Percentiles rank a stretch among this genome's conserved stretches.
Conservation (phyloP, 768 basidiomycete species). For the Leucosporidium yakuticum region DNA sequence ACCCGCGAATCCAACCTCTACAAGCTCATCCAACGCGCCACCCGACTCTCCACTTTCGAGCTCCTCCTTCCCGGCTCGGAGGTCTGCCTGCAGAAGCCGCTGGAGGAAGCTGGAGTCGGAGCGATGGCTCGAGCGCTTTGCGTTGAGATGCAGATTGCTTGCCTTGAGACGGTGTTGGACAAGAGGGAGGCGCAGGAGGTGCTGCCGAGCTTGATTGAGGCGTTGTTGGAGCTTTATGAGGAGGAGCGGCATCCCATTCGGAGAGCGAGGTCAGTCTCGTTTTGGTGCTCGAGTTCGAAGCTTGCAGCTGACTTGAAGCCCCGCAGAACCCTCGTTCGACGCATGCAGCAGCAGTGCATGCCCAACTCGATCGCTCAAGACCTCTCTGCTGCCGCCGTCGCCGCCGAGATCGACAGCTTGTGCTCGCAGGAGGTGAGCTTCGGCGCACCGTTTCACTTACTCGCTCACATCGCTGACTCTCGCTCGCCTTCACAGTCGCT, state of each 20-base stretch:
- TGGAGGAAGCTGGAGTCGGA: background rate
- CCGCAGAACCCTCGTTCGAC: conserved; percentile 52
- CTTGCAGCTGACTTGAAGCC: background rate
- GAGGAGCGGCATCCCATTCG: conserved; percentile 53
- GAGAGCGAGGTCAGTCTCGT: conserved; percentile 46
- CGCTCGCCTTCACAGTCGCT: conserved; percentile 37
- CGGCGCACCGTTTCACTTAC: background rate
- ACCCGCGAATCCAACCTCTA: background rate
- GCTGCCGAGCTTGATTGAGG: conserved; percentile 47
- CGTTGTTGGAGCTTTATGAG: conserved; percentile 53
- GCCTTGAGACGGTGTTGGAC: conserved; percentile 34
- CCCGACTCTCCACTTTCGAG: conserved; percentile 33
- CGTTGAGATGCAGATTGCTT: conserved; percentile 38
- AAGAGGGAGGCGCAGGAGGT: conserved; percentile 28
- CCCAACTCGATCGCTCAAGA: conserved; percentile 37
- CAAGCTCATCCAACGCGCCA: conserved; percentile 22
- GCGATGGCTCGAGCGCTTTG: conserved; percentile 8
- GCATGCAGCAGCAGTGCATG: conserved; percentile 54
- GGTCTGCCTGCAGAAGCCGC: conserved; percentile 1
- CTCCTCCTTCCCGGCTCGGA: conserved; percentile 27
- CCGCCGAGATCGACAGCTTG: conserved; percentile 30
- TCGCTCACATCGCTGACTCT: no score
- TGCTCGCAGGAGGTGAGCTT: conserved; percentile 6
- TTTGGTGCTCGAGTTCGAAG: no score
- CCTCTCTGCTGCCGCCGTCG: conserved; percentile 38